phyloP scores from a whole-genome alignment of 2,329 filamentous ascomycete species.

The Penicillium hesseltinei region DNA sequence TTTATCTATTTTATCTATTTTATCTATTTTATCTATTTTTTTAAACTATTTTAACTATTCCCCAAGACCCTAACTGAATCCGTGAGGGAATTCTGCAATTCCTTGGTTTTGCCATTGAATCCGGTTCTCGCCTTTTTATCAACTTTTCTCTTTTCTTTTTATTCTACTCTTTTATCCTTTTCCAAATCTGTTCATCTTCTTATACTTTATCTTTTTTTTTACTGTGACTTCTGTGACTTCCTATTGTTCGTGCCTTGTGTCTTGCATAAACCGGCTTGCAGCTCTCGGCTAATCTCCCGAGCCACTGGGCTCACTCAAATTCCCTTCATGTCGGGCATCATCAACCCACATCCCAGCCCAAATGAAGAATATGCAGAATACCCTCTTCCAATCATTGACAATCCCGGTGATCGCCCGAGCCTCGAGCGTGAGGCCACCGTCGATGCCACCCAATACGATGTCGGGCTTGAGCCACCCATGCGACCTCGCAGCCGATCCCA shows the following conservation, averaged over 20 bases:
- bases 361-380: conserved; percentile 24
- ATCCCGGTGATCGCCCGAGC: conserved; percentile 11
- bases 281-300: conserved; percentile 1
- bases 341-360: conserved; percentile 22
- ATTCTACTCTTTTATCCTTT: neutral
- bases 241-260: neutral
- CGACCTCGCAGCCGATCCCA: conserved; percentile 13
- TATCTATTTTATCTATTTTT: neutral
- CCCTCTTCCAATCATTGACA: conserved; percentile 13
- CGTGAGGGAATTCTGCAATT: neutral
- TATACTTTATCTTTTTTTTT: neutral
- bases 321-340: conserved; percentile 18
- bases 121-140: neutral
- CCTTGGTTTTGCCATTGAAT: neutral
- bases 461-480: conserved; percentile 5
- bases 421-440: conserved; percentile 20
- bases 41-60: neutral
- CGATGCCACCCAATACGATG: conserved; percentile 17
- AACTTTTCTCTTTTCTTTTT: neutral
- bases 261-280: conserved; percentile 9
- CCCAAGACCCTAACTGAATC: neutral
- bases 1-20: neutral
- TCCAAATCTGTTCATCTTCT: neutral
- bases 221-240: neutral
- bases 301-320: conserved; percentile 1